Evolutionary conservation across 257 asterid species (phyloP).

Genomic region (Solanum pinnatisectum): DNA sequence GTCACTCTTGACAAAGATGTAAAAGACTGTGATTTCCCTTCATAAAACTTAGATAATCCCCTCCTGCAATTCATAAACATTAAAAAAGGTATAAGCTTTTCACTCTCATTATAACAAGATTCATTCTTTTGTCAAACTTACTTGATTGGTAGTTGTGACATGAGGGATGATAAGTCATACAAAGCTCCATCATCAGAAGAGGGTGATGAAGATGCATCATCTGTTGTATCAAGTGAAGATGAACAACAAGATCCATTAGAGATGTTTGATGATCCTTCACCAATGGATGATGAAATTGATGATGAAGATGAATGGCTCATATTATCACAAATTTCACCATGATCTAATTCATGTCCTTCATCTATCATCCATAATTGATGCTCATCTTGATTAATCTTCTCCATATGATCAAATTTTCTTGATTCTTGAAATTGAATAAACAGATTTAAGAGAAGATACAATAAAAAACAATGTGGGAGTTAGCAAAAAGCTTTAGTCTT

Average conservation of each 20-base stretch:
- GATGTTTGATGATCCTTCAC: conserved; percentile 32
- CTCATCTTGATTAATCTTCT: conserved; percentile 21
- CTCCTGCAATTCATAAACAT: conserved; percentile 40
- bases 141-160: conserved; percentile 87
- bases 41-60: conserved; percentile 67
- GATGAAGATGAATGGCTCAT: conserved; percentile 18
- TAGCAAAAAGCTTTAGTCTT: not conserved
- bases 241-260: conserved; percentile 29
- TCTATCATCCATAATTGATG: conserved; percentile 2
- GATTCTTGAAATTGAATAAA: not conserved
- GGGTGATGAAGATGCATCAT: conserved; percentile 57
- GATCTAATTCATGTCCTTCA: not conserved
- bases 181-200: conserved; percentile 26
- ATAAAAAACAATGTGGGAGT: not conserved
- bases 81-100: not conserved
- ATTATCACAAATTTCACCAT: not conserved
- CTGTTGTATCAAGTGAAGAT: conserved; percentile 29
- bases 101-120: not conserved
- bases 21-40: conserved; percentile 83
- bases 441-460: not conserved
- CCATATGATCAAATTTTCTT: not conserved
- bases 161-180: conserved; percentile 58
- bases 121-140: not conserved
- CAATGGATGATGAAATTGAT: conserved; percentile 22
- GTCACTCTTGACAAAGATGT: conserved; percentile 58